These are phyloP conservation scores for Endoconidiophora polonica DNA, from an alignment of 2,329 filamentous ascomycete species.

Conservation along the genomic window DNA sequence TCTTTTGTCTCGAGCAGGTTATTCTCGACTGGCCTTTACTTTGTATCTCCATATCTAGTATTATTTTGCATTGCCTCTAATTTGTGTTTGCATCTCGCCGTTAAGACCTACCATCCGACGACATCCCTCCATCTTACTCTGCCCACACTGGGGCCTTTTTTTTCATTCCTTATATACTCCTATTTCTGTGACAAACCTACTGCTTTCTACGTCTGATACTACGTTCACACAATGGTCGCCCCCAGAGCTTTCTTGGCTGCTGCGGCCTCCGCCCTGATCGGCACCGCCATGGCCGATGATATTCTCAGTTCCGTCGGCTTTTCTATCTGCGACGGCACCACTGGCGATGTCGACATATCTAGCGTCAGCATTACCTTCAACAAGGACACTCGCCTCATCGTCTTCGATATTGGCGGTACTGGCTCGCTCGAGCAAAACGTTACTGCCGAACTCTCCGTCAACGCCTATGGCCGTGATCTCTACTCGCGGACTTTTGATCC, in stretches of 20 bases:
- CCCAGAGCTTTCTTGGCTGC: conserved; percentile 13
- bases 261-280: conserved; percentile 22
- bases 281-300: conserved; percentile 44
- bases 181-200: not conserved
- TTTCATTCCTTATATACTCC: not conserved
- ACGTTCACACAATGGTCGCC: not conserved
- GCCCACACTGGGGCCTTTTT: not conserved
- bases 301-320: conserved; percentile 71
- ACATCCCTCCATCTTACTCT: too few relatives aligned
- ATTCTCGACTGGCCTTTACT: conserved; percentile 8
- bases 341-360: conserved; percentile 46
- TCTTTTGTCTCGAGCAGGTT: conserved; percentile 7
- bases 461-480: conserved; percentile 67
- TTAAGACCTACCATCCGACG: not conserved
- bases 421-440: conserved; percentile 65
- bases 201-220: not conserved
- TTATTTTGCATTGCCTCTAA: not conserved
- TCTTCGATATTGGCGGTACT: conserved; percentile 67
- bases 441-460: conserved; percentile 56
- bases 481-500: conserved; percentile 74
- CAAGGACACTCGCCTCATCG: conserved; percentile 52
- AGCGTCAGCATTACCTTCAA: conserved; percentile 66
- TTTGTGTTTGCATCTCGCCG: not conserved
- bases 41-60: not conserved
- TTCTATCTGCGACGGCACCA: conserved; percentile 43